Conservation (phyloP, 1,139 yeast genomes). For the Suhomyces bribrorum region DNA sequence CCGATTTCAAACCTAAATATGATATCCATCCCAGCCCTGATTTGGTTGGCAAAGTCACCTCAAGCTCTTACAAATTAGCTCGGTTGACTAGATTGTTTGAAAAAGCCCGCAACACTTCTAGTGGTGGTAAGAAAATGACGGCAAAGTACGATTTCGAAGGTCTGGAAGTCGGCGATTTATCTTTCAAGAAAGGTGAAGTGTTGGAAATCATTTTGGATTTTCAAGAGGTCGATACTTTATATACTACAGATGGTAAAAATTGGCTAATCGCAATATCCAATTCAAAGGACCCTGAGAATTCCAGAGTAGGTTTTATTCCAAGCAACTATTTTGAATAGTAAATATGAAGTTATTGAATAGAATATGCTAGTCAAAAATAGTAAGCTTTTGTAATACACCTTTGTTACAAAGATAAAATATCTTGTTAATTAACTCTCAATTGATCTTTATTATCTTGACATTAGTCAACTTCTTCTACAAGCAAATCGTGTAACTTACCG, state of each 20-base stretch:
- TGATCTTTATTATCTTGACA: background rate
- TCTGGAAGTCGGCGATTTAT: conserved; percentile 40
- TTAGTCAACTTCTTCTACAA: conserved; percentile 49
- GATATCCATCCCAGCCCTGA: conserved; percentile 12
- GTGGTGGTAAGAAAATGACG: conserved; percentile 13
- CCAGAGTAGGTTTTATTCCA: conserved; percentile 46
- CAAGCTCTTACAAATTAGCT: conserved; percentile 30
- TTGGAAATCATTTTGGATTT: conserved; percentile 39
- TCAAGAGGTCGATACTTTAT: conserved; percentile 27
- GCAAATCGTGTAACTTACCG: conserved; percentile 39
- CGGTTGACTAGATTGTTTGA: conserved; percentile 28
- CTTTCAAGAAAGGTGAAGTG: conserved; percentile 38
- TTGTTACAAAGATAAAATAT: too few relatives aligned
- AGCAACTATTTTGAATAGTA: conserved; percentile 28
- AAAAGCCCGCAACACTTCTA: conserved; percentile 12
- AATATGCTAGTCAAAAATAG: too few relatives aligned
- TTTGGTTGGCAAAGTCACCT: conserved; percentile 14
- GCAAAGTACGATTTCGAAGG: conserved; percentile 39
- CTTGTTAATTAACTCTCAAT: background rate
- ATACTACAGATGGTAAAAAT: conserved; percentile 22
- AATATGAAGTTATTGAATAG: background rate
- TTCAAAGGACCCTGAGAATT: conserved; percentile 10
- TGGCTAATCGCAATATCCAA: conserved; percentile 40
- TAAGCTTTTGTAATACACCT: too few relatives aligned
- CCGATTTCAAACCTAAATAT: conserved; percentile 10